phyloP scores from a whole-genome alignment of 345 rosid genomes.

The Lepidium africanum region DNA sequence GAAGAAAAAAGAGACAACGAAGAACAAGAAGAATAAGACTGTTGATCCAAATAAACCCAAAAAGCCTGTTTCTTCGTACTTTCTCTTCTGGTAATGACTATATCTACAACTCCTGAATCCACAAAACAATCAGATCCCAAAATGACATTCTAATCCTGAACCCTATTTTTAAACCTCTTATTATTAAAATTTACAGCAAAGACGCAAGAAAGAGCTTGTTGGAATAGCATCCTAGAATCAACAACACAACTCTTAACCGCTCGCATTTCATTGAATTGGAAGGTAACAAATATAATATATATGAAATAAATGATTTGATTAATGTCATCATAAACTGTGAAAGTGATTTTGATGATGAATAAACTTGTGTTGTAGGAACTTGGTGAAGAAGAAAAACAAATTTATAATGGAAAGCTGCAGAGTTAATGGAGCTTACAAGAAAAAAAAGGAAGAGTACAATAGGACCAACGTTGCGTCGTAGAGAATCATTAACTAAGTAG shows the following conservation, averaged over 20 bases:
- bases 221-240: no score
- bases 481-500: background rate
- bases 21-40: constrained; percentile 5
- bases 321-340: no score
- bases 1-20: background rate
- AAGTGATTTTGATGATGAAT: background rate
- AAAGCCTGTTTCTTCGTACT: constrained; percentile 75
- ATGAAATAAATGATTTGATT: background rate
- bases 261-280: no score
- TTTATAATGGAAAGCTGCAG: constrained; percentile 62
- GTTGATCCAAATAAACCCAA: constrained; percentile 79
- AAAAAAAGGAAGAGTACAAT: constrained; percentile 65
- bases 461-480: constrained; percentile 8
- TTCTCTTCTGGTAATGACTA: constrained; percentile 42
- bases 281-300: background rate
- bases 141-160: background rate
- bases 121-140: background rate
- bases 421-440: constrained; percentile 76
- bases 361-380: constrained; percentile 39
- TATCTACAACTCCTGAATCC: no score
- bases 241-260: no score
- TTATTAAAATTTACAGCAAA: no score
- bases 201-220: no score
- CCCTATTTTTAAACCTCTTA: background rate
- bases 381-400: constrained; percentile 55